These are phyloP conservation scores for Ambrosia artemisiifolia DNA, from an alignment of 129 eudicot species.

Conservation along the genomic window DNA sequence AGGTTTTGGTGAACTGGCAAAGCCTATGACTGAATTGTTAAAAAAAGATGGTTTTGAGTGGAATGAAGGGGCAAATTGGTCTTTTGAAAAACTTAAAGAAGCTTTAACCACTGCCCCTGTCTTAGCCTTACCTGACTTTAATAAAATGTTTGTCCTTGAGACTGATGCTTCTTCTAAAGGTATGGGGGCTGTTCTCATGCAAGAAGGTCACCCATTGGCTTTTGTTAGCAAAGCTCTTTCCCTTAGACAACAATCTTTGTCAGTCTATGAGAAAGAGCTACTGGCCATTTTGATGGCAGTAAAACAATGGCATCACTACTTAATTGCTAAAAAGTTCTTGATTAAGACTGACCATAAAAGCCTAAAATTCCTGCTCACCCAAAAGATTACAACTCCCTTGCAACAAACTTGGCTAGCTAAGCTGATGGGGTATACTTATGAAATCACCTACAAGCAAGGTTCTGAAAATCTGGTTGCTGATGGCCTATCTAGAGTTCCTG, in stretches of 20 bases:
- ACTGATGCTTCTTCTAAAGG: not conserved
- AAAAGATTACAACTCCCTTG: too few relatives aligned
- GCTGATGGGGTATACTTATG: too few relatives aligned
- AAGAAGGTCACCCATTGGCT: not conserved
- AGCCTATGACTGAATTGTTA: not conserved
- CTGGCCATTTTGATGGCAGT: not conserved
- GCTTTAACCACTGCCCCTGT: not conserved
- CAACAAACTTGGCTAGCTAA: too few relatives aligned
- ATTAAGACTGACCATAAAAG: not conserved
- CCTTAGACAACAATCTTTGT: not conserved
- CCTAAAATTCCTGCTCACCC: too few relatives aligned
- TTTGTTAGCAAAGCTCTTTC: not conserved
- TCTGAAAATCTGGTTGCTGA: too few relatives aligned
- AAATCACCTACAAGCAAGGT: too few relatives aligned
- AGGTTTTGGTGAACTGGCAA: not conserved
- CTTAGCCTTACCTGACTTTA: not conserved
- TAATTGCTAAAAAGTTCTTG: not conserved
- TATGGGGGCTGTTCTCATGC: not conserved
- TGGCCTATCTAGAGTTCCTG: too few relatives aligned
- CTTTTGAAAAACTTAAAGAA: not conserved
- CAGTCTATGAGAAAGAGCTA: not conserved
- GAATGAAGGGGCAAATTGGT: not conserved
- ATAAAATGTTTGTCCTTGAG: not conserved
- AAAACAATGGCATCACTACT: not conserved
- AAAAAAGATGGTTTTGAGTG: not conserved